Conservation (phyloP, 2,329 filamentous ascomycete species). For the Curvularia sp. region DNA sequence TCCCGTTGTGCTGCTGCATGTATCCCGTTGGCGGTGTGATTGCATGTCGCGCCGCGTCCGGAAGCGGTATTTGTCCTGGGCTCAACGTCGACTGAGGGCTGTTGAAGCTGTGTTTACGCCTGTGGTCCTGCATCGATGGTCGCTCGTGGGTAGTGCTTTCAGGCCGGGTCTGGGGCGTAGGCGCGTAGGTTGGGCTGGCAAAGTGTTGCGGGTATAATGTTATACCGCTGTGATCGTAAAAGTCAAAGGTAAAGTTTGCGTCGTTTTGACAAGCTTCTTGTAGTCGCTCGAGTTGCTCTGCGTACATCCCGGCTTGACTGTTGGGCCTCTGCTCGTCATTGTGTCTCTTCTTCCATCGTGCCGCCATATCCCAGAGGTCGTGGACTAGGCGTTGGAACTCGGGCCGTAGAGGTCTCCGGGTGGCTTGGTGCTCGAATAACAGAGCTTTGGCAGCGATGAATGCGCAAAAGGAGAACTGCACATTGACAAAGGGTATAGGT, state of each 20-base stretch:
- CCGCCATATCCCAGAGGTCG: conserved; percentile 41
- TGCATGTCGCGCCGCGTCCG: conserved; percentile 6
- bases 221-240: conserved; percentile 44
- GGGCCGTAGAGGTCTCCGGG: conserved; percentile 25
- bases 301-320: conserved; percentile 41
- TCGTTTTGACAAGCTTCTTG: conserved; percentile 32
- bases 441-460: conserved; percentile 46
- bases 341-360: conserved; percentile 29
- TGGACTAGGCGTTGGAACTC: conserved; percentile 37
- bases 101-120: conserved; percentile 26
- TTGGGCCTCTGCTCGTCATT: background rate
- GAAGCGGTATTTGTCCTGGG: conserved; percentile 13
- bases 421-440: conserved; percentile 38
- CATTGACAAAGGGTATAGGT: conserved; percentile 44
- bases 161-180: conserved; percentile 26
- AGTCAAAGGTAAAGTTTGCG: conserved; percentile 34
- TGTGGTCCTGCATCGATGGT: conserved; percentile 4
- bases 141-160: conserved; percentile 16
- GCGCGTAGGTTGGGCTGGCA: conserved; percentile 24
- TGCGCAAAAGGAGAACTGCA: conserved; percentile 45
- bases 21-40: conserved; percentile 13
- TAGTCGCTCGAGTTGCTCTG: conserved; percentile 35
- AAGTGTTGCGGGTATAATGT: conserved; percentile 27
- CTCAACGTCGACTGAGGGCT: conserved; percentile 25
- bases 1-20: conserved; percentile 15